Evolutionary conservation across 2,329 filamentous ascomycete genomes (phyloP), one percentile per base, ranked within the genome.

Genomic region (Fusarium sp.): DNA sequence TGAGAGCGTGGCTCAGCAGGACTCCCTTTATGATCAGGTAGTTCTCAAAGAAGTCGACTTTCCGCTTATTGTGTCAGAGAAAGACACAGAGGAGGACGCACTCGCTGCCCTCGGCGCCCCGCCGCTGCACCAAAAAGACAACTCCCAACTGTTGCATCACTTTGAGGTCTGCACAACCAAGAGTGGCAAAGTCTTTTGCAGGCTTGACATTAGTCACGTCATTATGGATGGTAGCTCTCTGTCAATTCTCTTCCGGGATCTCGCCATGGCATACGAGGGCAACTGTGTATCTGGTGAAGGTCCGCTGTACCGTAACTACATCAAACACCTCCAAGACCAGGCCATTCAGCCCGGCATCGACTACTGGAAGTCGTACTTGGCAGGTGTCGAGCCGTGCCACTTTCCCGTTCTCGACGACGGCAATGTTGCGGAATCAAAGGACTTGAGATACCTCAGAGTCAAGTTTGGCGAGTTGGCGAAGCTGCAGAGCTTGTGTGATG

Each of bases 21-120:
- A 84, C 9, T 85, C 86, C 0, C 79, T 88, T 1, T 88, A 84
- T 52, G 85, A 88, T 60, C 85, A 85, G 72, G 81, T 88, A 5
- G 80, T 88, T 2, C 77, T 88, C 9, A 79, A 64, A n/a, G 37
- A 68, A 30, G 66, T 73, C 8, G 5, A 77, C 25, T 41, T 37
- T 3, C 65, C 72, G 2, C 27, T 69, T 23, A 52, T 61, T 16
- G 45, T 65, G 3, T 73, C 56, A 3, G 63, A 77, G 35, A 66
- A 16, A 3, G 68, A 39, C 2, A 67, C 69, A 16, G 74, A 78
- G 1, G 67, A 71, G 14, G 72, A 75, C 0, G 70, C 45, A 5
- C 4, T 75, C 1, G n/a, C 14, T 8, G 32, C 56, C 13, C 54
- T 77, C 1, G 30, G 48, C n/a, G 50, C 60, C n/a, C 70, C 74